These are phyloP conservation scores for Alternaria sp. DNA, from an alignment of 2,329 filamentous ascomycete species.

Conservation along the genomic window DNA sequence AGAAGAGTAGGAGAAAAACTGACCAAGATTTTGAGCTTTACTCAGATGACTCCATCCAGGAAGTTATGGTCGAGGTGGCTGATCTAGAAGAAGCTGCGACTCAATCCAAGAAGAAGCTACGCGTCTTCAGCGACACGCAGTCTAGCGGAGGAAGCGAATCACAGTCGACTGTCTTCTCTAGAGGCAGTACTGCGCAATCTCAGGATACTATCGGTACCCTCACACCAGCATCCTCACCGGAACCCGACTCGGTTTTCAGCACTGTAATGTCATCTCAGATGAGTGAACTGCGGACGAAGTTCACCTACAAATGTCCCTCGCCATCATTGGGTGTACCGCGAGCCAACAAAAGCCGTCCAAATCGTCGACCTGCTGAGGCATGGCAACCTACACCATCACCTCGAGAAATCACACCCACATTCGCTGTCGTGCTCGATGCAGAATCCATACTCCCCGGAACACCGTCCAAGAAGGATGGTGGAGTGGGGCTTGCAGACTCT, in stretches of 20 bases:
- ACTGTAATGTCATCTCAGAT: conserved; percentile 40
- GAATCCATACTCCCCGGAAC: conserved; percentile 19
- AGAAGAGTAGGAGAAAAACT: conserved; percentile 41
- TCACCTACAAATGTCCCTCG: conserved; percentile 34
- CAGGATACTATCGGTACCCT: conserved; percentile 37
- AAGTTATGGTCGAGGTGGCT: conserved; percentile 51
- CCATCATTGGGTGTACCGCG: conserved; percentile 7
- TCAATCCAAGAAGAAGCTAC: conserved; percentile 45
- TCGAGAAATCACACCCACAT: conserved; percentile 6
- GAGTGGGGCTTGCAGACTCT: conserved; percentile 32
- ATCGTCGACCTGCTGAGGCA: conserved; percentile 19
- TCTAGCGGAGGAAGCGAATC: conserved; percentile 32
- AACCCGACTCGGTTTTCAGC: conserved; percentile 38
- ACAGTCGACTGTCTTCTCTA: conserved; percentile 41
- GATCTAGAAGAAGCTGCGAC: conserved; percentile 44
- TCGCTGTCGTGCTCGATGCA: not conserved
- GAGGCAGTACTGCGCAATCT: conserved; percentile 32
- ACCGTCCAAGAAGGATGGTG: conserved; percentile 14
- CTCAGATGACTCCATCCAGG: conserved; percentile 59
- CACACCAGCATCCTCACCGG: conserved; percentile 47
- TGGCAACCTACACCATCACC: conserved; percentile 17
- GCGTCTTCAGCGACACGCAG: conserved; percentile 42
- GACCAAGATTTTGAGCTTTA: conserved; percentile 56
- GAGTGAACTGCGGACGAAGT: conserved; percentile 43
- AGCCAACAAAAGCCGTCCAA: conserved; percentile 10